A percentile compares a stretch with the other conserved stretches of the same genome.
Evolutionary conservation across 2,329 filamentous ascomycete genomes (phyloP).

Genomic region (Neopestalotiopsis rosae): DNA sequence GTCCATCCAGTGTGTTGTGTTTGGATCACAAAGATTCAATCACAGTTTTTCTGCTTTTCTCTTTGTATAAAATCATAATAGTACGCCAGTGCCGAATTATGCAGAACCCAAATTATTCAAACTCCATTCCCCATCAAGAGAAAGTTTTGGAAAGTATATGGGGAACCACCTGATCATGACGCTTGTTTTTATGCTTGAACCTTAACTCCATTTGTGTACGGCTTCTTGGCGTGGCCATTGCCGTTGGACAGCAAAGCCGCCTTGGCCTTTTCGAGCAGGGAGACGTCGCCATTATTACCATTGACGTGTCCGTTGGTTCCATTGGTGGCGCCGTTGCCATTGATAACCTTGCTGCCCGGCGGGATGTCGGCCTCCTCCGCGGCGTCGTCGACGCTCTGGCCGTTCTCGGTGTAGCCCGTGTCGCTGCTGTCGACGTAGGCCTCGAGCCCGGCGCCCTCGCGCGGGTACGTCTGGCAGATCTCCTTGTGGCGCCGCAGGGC

Average conservation of each 20-base stretch:
- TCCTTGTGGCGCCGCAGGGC: slow-evolving; percentile 69
- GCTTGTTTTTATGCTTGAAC: slow-evolving; percentile 28
- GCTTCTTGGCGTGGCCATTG: slow-evolving; percentile 19
- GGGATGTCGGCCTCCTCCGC: slow-evolving; percentile 24
- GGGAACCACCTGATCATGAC: not conserved
- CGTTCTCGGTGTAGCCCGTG: slow-evolving; percentile 60
- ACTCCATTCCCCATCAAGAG: not conserved
- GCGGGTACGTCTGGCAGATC: slow-evolving; percentile 65
- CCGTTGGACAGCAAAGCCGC: slow-evolving; percentile 19
- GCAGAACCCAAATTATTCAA: not conserved
- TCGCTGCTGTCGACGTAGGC: slow-evolving; percentile 73
- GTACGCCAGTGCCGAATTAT: not conserved
- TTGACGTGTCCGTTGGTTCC: slow-evolving; percentile 2
- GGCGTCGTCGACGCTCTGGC: slow-evolving; percentile 41
- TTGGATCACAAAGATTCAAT: not conserved
- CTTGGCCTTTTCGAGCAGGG: slow-evolving; percentile 21
- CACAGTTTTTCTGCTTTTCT: not conserved
- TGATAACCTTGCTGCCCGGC: slow-evolving; percentile 6
- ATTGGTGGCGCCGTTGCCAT: not conserved
- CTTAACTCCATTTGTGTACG: slow-evolving; percentile 26
- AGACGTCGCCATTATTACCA: slow-evolving; percentile 12
- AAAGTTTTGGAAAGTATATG: not conserved
- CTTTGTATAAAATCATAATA: not conserved
- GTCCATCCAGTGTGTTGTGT: not conserved
- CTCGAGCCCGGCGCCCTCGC: slow-evolving; percentile 69